phyloP scores from a whole-genome alignment of 2,329 filamentous ascomycete genomes.

The Colletotrichum tropicicola region DNA sequence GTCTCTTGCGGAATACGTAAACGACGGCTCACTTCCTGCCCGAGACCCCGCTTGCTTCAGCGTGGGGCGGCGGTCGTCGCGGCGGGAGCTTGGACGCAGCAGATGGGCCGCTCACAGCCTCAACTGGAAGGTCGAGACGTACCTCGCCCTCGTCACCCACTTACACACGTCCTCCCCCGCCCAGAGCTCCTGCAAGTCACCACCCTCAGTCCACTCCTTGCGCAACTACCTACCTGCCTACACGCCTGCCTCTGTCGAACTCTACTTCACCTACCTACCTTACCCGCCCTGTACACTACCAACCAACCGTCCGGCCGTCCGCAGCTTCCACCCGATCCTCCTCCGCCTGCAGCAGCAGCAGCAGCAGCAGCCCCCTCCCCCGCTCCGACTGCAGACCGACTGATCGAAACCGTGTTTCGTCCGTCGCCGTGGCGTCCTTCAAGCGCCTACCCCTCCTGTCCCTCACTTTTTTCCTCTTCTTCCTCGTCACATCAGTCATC shows the following conservation, averaged over 20 bases:
- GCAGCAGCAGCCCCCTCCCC: constrained; percentile 20
- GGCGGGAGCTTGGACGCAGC: constrained; percentile 15
- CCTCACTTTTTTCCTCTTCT: constrained; percentile 62
- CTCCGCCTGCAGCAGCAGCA: constrained; percentile 17
- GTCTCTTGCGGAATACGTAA: no score
- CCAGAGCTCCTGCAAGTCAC: constrained; percentile 17
- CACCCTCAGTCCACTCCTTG: constrained; percentile 16
- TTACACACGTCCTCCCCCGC: constrained; percentile 10
- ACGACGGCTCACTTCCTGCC: no score
- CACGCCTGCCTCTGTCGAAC: background rate
- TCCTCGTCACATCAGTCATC: constrained; percentile 65
- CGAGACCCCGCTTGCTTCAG: constrained; percentile 13
- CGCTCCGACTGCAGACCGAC: constrained; percentile 24
- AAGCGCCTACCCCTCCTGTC: constrained; percentile 40
- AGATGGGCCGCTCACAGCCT: constrained; percentile 1
- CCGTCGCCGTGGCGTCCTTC: constrained; percentile 47
- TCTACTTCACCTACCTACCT: background rate
- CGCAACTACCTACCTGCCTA: background rate
- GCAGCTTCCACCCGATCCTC: background rate
- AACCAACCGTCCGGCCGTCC: background rate
- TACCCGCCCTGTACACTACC: background rate
- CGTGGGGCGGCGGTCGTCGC: constrained; percentile 16
- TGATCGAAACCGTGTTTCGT: constrained; percentile 15
- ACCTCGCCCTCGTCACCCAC: background rate
- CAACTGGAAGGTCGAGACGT: background rate